Base-by-base conservation (phyloP, 169 alveolate species). In the Cryptosporidium sp. region DNA sequence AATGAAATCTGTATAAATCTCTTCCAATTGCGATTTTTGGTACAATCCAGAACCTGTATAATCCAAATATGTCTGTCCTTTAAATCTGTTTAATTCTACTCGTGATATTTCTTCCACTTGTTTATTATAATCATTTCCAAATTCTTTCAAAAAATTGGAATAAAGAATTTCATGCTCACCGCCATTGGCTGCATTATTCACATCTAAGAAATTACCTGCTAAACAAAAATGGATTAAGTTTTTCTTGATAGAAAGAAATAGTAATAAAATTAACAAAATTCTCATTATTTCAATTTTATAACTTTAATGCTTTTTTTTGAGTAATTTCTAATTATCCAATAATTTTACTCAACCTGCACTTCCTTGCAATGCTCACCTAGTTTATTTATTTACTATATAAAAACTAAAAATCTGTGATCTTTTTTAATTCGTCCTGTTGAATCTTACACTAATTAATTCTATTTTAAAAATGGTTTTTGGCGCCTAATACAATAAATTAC, bases 11-110 rank as follows among this genome's bases (percentile, higher is more conserved):
- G 48, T 62, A 44, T 69, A 86, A 39, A 91, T 70, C 37, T 37
- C 84, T 45, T 31, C 86, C 42, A 91, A 70, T 61, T 91, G 94
- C 21, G 72, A 65, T 35, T 62, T 73, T 53, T 86, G 94, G 37
- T 91, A 91, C 18, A 86, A 69, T 6, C 92, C 94, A 9, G 85
- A 31, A 35, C 93, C 93, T 72, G 93, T 84, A 70, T 85, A 85
- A 69, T 91, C 93, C 60, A 85, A 9, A 62, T 91, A 91, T 33
- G 86, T 65, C 39, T 91, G 91, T 29, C 91, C 87, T 37, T 21
- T 37, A 68, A 91, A 75, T 14, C 93, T 75, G 23, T 9, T 12
- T 48, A 91, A 62, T 35, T 91, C 92, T 48, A 35, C n/a, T 52
- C 14, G 44, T n/a, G 85, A 44, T 16, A 85, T 65, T 12, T 26